Percentiles rank a stretch among this genome's conserved stretches.
Evolutionary conservation across 2,329 filamentous ascomycete species (phyloP).

Genomic region (Lasiodiplodia citricola): DNA sequence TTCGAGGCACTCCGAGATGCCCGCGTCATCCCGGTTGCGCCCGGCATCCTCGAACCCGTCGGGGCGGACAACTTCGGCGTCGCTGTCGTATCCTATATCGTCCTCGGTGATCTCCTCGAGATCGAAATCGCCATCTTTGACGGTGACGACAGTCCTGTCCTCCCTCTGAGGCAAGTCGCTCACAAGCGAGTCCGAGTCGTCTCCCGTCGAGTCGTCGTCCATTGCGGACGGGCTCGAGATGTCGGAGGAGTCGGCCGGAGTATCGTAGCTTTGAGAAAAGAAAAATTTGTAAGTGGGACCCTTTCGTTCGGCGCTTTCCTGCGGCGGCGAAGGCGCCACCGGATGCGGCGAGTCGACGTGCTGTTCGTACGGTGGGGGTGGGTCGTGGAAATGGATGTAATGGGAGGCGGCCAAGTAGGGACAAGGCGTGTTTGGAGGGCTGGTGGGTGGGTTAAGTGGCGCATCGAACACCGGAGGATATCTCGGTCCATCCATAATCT

Average conservation of each 20-base stretch:
- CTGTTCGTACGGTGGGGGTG: constrained; percentile 42
- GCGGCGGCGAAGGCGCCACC: constrained; percentile 41
- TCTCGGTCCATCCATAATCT: constrained; percentile 40
- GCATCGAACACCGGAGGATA: constrained; percentile 35
- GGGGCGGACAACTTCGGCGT: constrained; percentile 51
- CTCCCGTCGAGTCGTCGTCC: constrained; percentile 38
- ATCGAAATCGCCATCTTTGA: constrained; percentile 43
- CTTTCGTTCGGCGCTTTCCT: constrained; percentile 45
- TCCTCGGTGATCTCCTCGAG: constrained; percentile 50
- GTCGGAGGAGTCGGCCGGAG: constrained; percentile 43
- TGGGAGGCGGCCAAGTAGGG: constrained; percentile 27
- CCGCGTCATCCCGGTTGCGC: constrained; percentile 37
- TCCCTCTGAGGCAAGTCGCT: constrained; percentile 31
- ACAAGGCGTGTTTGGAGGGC: constrained; percentile 45
- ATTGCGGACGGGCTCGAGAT: constrained; percentile 42
- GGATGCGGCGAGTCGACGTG: constrained; percentile 38
- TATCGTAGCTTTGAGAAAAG: constrained; percentile 44
- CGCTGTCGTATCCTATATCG: constrained; percentile 44
- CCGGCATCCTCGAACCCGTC: constrained; percentile 50
- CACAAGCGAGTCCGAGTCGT: constrained; percentile 32
- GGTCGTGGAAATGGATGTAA: constrained; percentile 33
- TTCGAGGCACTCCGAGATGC: constrained; percentile 40
- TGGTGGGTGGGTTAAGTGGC: constrained; percentile 41
- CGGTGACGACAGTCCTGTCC: constrained; percentile 27
- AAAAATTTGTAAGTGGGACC: constrained; percentile 42